Base-by-base conservation (phyloP, 139 green algal species). In the Chlorella sp. region DNA sequence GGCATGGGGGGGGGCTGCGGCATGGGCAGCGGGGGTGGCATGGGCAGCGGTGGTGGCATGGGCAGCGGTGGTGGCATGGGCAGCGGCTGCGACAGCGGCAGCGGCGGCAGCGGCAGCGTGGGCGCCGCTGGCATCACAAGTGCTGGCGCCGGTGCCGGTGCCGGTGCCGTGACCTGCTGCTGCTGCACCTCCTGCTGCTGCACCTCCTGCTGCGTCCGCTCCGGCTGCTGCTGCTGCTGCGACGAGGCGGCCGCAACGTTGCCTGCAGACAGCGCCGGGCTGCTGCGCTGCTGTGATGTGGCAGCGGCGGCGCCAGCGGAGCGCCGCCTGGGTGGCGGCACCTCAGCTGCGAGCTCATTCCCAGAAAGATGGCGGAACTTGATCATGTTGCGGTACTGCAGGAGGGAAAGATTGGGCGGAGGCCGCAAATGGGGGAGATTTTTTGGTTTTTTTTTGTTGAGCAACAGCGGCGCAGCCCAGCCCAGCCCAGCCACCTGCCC, bases 371-470 rank as follows among this genome's bases (percentile, higher is more conserved):
- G 94, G 39, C 94, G 89, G 87, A 97, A 97, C 85, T 97, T 97
- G 34, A 97, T 91, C 16, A 97, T 89, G 84, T 96, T 97, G 39
- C 94, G 90, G 93, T 94, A 96, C 89, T 88, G 84, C 83, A 40
- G 36, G 7, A 39, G 39, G 12, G 21, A 18, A 39, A 16, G 28
- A 15, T 4, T 12, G 69, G 26, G 2, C 69, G 22, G 4, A 30
- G 15, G 69, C 28, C 48, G 75, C 24, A 53, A 53, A 30, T 76
- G 68, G 19, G n/a, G n/a, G n/a, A n/a, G n/a, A n/a, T 7, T 81
- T 42, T 81, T 39, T 28, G n/a, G 75, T n/a, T n/a, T n/a, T n/a
- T n/a, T n/a, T n/a, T n/a, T n/a, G n/a, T n/a, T n/a, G n/a, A n/a
- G n/a, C n/a, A n/a, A n/a, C n/a, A n/a, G n/a, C n/a, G n/a, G n/a